Evolutionary conservation across 164 flowering plant species (phyloP), one percentile per base, ranked within the genome.

Genomic region (Vitis cinerea): DNA sequence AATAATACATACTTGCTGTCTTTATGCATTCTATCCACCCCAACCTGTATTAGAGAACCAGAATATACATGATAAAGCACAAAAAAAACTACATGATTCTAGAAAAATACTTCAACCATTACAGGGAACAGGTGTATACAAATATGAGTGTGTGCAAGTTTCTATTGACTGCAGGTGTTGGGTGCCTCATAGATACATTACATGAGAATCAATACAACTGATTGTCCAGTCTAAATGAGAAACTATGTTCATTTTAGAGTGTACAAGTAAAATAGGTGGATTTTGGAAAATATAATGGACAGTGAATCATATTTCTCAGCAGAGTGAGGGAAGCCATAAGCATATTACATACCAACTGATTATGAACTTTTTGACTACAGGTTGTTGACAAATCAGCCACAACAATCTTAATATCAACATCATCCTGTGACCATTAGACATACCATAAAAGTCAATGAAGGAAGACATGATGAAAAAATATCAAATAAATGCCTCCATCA

Each of bases 311-410:
- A 23, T 23, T 23, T 23, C 27, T 23, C 27, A 23, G 27, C 27
- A 23, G 27, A 23, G 27, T 23, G 27, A 23, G 27, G 27, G 27
- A 23, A 59, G 2, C 50, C 3, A 50, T 59, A 65, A 67, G 55
- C 48, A 51, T 48, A 47, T 14, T 59, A 63, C 87, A 59, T 89
- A 95, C 99, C 89, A 95, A 83, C 80, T 95, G 99, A 79, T 95
- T 95, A 75, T 95, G 99, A 80, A 92, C 90, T 78, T 95, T 95
- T 75, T 95, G 98, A 82, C 98, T 95, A 67, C 99, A 95, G 50
- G 99, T 95, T 72, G 99, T 92, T 78, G 99, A 91, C 52, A 86
- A 75, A 49, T 93, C 97, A 83, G 98, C 99, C 44, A 95, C 85
- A 59, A 95, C 64, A 77, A 92, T 72, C 77, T 80, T 88, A 16